These are phyloP conservation scores for Alternaria atra DNA, from an alignment of 2,329 filamentous ascomycete genomes.

Conservation along the genomic window DNA sequence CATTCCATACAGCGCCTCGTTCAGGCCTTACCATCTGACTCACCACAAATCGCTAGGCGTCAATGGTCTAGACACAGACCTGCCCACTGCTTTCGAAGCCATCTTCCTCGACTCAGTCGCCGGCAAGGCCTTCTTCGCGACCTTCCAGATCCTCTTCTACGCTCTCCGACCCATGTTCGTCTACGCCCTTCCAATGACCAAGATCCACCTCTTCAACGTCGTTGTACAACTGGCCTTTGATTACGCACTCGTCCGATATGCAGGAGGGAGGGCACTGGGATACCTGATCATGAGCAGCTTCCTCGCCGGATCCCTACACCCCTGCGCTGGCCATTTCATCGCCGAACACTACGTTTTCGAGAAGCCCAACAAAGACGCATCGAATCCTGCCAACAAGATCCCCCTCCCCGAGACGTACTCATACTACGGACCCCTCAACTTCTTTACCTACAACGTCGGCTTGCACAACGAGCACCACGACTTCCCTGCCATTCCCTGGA, in stretches of 20 bases:
- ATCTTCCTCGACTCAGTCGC: slow-evolving; percentile 92
- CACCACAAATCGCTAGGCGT: slow-evolving; percentile 99
- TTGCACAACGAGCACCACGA: slow-evolving; percentile 99
- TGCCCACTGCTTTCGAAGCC: slow-evolving; percentile 90
- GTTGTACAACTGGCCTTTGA: slow-evolving; percentile 81
- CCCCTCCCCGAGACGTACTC: slow-evolving; percentile 90
- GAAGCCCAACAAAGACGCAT: slow-evolving; percentile 61
- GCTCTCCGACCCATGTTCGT: slow-evolving; percentile 94
- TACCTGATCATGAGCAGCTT: slow-evolving; percentile 93
- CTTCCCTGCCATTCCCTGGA: slow-evolving; percentile 97
- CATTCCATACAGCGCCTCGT: slow-evolving; percentile 93
- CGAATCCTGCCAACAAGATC: slow-evolving; percentile 60
- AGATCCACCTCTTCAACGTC: slow-evolving; percentile 85
- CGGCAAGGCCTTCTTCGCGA: slow-evolving; percentile 98
- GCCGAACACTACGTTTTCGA: slow-evolving; percentile 79
- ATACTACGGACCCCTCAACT: slow-evolving; percentile 93
- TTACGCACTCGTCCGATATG: slow-evolving; percentile 68
- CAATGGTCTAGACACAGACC: slow-evolving; percentile 93
- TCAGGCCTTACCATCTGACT: slow-evolving; percentile 97
- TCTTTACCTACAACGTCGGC: slow-evolving; percentile 95
- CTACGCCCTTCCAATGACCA: slow-evolving; percentile 87
- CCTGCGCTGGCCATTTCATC: slow-evolving; percentile 96
- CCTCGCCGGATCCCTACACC: slow-evolving; percentile 91
- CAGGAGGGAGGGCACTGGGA: slow-evolving; percentile 71
- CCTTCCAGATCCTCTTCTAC: slow-evolving; percentile 99